Base-by-base conservation (phyloP, 768 basidiomycete species). In the Epithele typhae region DNA sequence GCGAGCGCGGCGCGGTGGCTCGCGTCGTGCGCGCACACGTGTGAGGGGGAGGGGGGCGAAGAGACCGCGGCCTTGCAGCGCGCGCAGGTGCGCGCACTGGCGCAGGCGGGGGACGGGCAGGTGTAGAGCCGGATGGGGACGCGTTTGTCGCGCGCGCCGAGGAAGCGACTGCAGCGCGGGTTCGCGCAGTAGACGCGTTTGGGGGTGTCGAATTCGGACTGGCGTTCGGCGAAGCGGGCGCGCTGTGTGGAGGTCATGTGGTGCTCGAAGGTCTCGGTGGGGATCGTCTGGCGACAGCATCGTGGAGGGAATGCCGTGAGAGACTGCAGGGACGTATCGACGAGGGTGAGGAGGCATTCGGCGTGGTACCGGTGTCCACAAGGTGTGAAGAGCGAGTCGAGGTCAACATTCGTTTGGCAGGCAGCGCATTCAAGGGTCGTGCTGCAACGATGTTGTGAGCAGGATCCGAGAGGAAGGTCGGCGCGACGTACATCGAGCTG, bases 161-260 rank as follows among this genome's bases (percentile, higher is more conserved):
- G 54, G 53, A 65, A 65, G 23, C 39, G 55, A 33, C 56, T 54
- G 49, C 62, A 65, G 14, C 43, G 39, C 17, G 55, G 45, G 23
- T 55, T 55, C 18, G 60, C 46, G 46, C 64, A 65, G 52, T 65
- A 63, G 25, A 65, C 54, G 33, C 60, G 58, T 25, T 57, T 55
- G 4, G 49, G 48, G 1, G 61, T 62, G 38, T 36, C 36, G 35
- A 43, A 56, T 41, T 65, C 64, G 4, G 37, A n/a, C n/a, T 46
- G 42, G 42, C 59, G 61, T 15, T 45, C 33, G 11, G 39, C 35
- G 46, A 56, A 61, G 7, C 45, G 37, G 5, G 36, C 37, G 3
- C 40, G 12, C 19, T 58, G 50, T 3, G 18, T 35, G 4, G 36
- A 14, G 10, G 47, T 25, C 37, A 63, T 39, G 40, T 53, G 44